These are phyloP conservation scores for Dillenia turbinata DNA, from an alignment of 164 flowering plant species.

Conservation along the genomic window DNA sequence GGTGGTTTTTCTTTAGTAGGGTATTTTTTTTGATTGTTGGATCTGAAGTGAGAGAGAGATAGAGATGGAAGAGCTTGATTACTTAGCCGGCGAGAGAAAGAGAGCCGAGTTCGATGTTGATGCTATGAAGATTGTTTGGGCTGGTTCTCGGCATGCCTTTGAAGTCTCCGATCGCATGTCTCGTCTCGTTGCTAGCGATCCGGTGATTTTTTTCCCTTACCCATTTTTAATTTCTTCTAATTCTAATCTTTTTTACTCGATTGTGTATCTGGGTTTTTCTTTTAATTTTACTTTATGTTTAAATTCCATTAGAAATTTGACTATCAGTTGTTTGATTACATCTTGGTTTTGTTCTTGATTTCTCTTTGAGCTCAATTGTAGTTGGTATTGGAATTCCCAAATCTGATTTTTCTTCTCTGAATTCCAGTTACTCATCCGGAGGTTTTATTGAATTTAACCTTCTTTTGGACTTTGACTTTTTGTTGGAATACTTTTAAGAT, in stretches of 20 bases:
- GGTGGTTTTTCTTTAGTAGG: background rate
- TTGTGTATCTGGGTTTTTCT: slow-evolving; percentile 3
- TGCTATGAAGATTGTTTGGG: slow-evolving; percentile 97
- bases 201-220: slow-evolving; percentile 32
- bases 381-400: too few species aligned
- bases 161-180: slow-evolving; percentile 76
- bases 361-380: too few species aligned
- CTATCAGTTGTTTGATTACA: too few species aligned
- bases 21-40: background rate
- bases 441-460: too few species aligned
- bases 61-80: slow-evolving; percentile 61
- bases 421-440: too few species aligned
- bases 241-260: background rate
- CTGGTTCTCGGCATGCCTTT: slow-evolving; percentile 68
- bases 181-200: slow-evolving; percentile 85
- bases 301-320: background rate
- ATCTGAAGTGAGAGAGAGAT: slow-evolving; percentile 2
- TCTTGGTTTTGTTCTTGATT: too few species aligned
- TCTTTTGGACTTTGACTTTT: too few species aligned
- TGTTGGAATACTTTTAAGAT: too few species aligned
- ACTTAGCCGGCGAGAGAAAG: slow-evolving; percentile 62
- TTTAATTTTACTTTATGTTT: background rate
- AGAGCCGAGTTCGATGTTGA: slow-evolving; percentile 78
- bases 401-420: too few species aligned
- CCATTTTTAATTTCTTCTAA: background rate